phyloP scores from a whole-genome alignment of 2,329 filamentous ascomycete species.

The Calonectria ilicicola region DNA sequence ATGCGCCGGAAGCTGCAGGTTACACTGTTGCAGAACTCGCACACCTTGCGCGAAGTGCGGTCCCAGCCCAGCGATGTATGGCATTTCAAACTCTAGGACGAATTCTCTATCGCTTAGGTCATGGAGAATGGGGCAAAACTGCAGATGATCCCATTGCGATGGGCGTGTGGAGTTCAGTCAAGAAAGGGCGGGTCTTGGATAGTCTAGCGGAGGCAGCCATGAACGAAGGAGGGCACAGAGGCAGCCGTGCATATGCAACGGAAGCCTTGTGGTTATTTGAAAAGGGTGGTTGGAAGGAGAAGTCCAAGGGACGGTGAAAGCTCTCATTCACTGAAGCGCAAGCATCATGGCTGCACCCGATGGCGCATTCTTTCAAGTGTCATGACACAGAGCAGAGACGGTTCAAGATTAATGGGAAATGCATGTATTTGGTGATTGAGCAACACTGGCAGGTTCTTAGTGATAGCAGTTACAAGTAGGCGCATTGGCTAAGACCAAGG shows the following conservation, averaged over 20 bases:
- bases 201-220: slow-evolving; percentile 82
- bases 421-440: background rate
- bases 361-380: background rate
- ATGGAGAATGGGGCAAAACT: slow-evolving; percentile 74
- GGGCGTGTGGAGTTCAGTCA: slow-evolving; percentile 85
- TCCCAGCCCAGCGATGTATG: slow-evolving; percentile 89
- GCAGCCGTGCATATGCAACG: slow-evolving; percentile 84
- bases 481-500: background rate
- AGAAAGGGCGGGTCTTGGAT: slow-evolving; percentile 81
- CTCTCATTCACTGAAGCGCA: background rate
- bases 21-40: slow-evolving; percentile 93
- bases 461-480: background rate
- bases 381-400: background rate
- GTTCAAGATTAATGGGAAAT: background rate
- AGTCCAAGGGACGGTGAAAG: slow-evolving; percentile 65
- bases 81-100: slow-evolving; percentile 92
- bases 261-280: slow-evolving; percentile 90
- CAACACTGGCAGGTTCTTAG: background rate
- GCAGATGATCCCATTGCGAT: slow-evolving; percentile 72
- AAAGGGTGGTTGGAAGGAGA: slow-evolving; percentile 78
- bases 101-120: slow-evolving; percentile 84
- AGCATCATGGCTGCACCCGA: background rate
- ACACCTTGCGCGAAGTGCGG: slow-evolving; percentile 81
- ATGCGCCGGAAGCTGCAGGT: slow-evolving; percentile 91
- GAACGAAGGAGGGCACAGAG: slow-evolving; percentile 77